Evolutionary conservation across 78 protist species (phyloP).

Genomic region (Dictyostelium capitatum): DNA sequence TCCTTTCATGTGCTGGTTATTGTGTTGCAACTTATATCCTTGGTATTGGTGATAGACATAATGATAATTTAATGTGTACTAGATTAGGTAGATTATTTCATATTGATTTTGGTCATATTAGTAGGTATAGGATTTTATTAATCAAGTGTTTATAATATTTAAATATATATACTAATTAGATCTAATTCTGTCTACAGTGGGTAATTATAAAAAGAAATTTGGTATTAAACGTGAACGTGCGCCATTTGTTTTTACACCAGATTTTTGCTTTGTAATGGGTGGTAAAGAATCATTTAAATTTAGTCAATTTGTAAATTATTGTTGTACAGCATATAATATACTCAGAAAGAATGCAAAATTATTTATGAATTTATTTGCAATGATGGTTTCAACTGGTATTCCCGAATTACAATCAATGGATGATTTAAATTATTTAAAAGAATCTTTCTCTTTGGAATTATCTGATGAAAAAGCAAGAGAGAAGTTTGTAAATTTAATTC

Average conservation of each 20-base stretch:
- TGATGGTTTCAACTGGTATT: conserved; percentile 96
- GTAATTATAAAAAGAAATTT: conserved; percentile 87
- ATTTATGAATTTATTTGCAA: conserved; percentile 93
- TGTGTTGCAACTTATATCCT: conserved; percentile 98
- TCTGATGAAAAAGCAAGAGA: conserved; percentile 89
- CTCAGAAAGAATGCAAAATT: conserved; percentile 90
- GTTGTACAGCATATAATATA: conserved; percentile 89
- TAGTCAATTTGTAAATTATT: conserved; percentile 73
- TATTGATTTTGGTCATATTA: conserved; percentile 97
- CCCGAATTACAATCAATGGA: conserved; percentile 92
- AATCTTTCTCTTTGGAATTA: conserved; percentile 77
- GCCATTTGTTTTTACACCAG: conserved; percentile 97
- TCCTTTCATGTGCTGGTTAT: conserved; percentile 93
- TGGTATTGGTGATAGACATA: conserved; percentile 99
- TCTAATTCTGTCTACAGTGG: conserved; percentile 33
- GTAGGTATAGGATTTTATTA: no score
- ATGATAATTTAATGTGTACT: conserved; percentile 97
- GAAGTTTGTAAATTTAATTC: conserved; percentile 73
- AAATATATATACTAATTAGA: no score
- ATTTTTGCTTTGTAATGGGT: conserved; percentile 92
- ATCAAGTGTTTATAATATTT: no score
- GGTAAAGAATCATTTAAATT: conserved; percentile 83
- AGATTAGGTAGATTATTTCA: conserved; percentile 94
- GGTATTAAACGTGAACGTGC: conserved; percentile 94
- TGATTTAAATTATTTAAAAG: conserved; percentile 88